phyloP scores from a whole-genome alignment of 1,284 basidiomycete genomes.

The Cryptococcus floricola region DNA sequence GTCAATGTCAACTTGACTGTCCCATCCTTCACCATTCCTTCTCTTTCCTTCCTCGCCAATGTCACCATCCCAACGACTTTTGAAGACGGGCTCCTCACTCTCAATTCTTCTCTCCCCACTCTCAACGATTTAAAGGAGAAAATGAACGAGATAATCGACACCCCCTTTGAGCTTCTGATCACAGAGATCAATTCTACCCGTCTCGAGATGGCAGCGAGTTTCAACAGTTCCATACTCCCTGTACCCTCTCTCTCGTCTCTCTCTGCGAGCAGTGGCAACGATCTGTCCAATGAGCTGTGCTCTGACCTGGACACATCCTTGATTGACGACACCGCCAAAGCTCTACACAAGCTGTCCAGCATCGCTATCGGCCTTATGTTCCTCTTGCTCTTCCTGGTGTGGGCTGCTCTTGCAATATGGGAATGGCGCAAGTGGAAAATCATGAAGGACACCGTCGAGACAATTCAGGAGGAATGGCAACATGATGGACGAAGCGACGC shows the following conservation, averaged over 20 bases:
- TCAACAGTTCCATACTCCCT: constrained; percentile 67
- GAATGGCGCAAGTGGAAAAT: constrained; percentile 46
- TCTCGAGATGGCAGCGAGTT: constrained; percentile 56
- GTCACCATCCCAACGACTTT: constrained; percentile 78
- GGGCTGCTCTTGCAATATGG: constrained; percentile 40
- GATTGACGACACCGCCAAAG: constrained; percentile 73
- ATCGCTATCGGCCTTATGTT: constrained; percentile 68
- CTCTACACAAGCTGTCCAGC: constrained; percentile 69
- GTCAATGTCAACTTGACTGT: constrained; percentile 61
- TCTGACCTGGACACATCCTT: constrained; percentile 70
- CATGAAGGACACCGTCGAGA: constrained; percentile 34
- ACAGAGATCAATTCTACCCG: constrained; percentile 83
- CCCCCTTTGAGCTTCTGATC: constrained; percentile 79
- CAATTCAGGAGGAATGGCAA: constrained; percentile 35
- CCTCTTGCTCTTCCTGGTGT: constrained; percentile 42
- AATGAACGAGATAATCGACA: constrained; percentile 69
- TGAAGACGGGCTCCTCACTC: constrained; percentile 62
- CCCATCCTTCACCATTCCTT: constrained; percentile 68
- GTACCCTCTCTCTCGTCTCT: constrained; percentile 54
- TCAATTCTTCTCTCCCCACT: constrained; percentile 79
- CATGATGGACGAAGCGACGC: constrained; percentile 24
- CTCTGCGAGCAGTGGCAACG: constrained; percentile 17
- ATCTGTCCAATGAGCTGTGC: constrained; percentile 55
- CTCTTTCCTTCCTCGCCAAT: constrained; percentile 67
- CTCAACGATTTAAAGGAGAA: constrained; percentile 68